Percentiles rank a stretch among this genome's conserved stretches.
phyloP scores from a whole-genome alignment of 208 protist genomes.

The Leishmania amazonensis region DNA sequence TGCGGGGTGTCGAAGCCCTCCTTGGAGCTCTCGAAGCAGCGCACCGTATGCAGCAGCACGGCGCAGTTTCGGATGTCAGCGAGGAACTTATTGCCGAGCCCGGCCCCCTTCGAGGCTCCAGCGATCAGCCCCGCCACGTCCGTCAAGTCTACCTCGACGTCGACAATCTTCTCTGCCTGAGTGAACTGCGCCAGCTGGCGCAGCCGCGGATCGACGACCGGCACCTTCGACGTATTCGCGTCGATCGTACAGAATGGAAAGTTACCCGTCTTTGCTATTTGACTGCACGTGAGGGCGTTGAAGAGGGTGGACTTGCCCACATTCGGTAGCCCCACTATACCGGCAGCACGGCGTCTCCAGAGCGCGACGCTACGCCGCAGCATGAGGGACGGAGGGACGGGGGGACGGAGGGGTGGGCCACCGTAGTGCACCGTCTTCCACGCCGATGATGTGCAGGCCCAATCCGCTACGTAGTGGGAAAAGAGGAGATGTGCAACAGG shows the following conservation, averaged over 20 bases:
- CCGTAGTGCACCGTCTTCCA: background rate
- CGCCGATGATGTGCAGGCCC: background rate
- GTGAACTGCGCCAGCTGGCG: slow-evolving; percentile 70
- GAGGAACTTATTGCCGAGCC: slow-evolving; percentile 90
- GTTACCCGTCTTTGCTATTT: slow-evolving; percentile 92
- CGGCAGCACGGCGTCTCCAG: slow-evolving; percentile 61
- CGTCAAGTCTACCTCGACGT: slow-evolving; percentile 83
- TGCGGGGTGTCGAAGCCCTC: slow-evolving; percentile 81
- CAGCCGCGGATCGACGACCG: slow-evolving; percentile 79
- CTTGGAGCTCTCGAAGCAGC: slow-evolving; percentile 85
- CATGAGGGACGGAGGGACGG: slow-evolving; percentile 1
- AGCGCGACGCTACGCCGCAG: slow-evolving; percentile 23
- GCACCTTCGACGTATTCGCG: slow-evolving; percentile 81
- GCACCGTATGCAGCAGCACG: slow-evolving; percentile 86
- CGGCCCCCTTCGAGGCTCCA: slow-evolving; percentile 83
- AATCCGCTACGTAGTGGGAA: too few relatives aligned
- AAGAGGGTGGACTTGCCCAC: slow-evolving; percentile 94
- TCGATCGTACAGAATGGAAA: slow-evolving; percentile 95
- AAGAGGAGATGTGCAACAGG: background rate
- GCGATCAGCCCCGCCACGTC: slow-evolving; percentile 92
- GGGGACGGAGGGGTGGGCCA: background rate
- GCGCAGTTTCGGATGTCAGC: slow-evolving; percentile 82
- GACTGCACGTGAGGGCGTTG: slow-evolving; percentile 91
- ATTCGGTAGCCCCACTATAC: slow-evolving; percentile 91
- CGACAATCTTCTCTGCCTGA: slow-evolving; percentile 63